Base-by-base conservation (phyloP, 306 rosid genomes). In the Hylodesmum podocarpum region DNA sequence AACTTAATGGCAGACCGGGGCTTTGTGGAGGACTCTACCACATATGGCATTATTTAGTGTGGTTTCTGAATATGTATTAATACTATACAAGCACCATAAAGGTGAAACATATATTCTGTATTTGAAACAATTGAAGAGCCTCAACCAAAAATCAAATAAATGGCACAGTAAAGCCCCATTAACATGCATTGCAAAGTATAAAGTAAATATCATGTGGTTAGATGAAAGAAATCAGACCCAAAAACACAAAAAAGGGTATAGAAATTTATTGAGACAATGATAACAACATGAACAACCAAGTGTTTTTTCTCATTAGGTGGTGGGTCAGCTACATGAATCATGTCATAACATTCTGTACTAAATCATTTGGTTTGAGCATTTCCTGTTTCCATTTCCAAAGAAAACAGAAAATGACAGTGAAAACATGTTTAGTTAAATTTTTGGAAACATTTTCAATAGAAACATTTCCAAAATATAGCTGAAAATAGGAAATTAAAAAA, bases 181-280 rank as follows among this genome's bases (percentile, higher is more conserved):
- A 76, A 62, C 73, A 47, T 68, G 28, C 33, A 50, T 61, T 40
- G 43, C 70, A 50, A 41, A 21, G 70, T 40, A 69, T 44, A 21
- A 41, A 47, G 25, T 13, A 46, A 36, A n/a, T 29, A 11, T 34
- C 12, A 14, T 31, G 31, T 12, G 43, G 39, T 80, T 33, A 55
- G 68, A 69, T 51, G 73, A 59, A 58, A 57, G 49, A 61, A 69
- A 63, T 53, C 81, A 63, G 43, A 50, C 31, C 34, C 44, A 62
- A 62, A 33, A 68, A 66, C 44, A 6, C 33, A 19, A 57, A 73
- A 66, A 41, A 29, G 6, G 25, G 43, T 39, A 28, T 55, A n/a
- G 16, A 31, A 59, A 31, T 59, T 14, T 27, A 12, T 59, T 25
- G 39, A 69, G 54, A 58, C 51, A 78, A 5, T 12, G 72, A 19